phyloP scores from a whole-genome alignment of 1,284 basidiomycete genomes.

The Tilletia indica region DNA sequence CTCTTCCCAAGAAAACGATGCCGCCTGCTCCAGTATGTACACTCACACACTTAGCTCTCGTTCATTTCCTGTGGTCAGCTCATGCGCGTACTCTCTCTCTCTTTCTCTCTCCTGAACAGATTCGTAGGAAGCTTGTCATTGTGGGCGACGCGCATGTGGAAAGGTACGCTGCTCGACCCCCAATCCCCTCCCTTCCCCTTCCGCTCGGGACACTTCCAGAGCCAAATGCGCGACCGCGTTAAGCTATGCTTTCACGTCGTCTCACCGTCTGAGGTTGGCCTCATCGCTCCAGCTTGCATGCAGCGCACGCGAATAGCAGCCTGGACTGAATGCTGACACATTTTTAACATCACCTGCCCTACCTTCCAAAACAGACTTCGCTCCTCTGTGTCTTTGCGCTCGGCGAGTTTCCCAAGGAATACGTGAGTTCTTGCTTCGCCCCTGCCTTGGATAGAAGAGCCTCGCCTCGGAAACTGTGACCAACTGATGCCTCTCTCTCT shows the following conservation, averaged over 20 bases:
- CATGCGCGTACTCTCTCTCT: background rate
- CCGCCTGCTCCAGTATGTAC: background rate
- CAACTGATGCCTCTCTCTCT: background rate
- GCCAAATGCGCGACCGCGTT: too few species aligned
- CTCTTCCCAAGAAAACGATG: background rate
- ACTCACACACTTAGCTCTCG: background rate
- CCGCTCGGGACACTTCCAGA: background rate
- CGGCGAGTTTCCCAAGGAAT: conserved; percentile 95
- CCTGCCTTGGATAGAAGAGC: background rate
- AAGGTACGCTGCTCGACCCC: background rate
- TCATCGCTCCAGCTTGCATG: too few species aligned
- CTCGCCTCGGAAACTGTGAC: too few species aligned
- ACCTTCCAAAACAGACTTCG: conserved; percentile 10
- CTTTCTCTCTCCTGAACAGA: background rate
- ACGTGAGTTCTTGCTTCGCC: conserved; percentile 61
- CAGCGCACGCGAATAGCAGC: background rate
- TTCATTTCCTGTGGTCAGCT: background rate
- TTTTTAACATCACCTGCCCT: background rate
- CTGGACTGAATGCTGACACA: background rate
- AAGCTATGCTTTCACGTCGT: too few species aligned
- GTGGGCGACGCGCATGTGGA: conserved; percentile 47
- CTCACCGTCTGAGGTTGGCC: too few species aligned
- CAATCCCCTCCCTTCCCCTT: background rate
- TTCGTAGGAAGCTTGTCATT: conserved; percentile 35
- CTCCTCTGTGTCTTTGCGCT: conserved; percentile 70